Conservation (phyloP, 2,329 filamentous ascomycete species). For the Neobulgaria alba region DNA sequence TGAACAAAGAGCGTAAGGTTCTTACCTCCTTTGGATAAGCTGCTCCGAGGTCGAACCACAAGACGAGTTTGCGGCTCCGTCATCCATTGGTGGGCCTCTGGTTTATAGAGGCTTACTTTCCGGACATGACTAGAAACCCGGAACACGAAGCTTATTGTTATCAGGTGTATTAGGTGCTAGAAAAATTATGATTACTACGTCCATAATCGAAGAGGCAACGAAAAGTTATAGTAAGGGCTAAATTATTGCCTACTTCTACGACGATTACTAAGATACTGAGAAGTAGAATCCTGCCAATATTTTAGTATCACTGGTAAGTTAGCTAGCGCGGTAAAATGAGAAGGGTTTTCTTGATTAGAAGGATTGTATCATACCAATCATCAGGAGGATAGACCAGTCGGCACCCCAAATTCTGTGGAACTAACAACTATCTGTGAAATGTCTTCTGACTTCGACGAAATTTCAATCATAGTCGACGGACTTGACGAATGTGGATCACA, state of each 20-base stretch:
- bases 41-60: constrained; percentile 1
- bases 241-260: constrained; percentile 25
- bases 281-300: constrained; percentile 16
- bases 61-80: constrained; percentile 3
- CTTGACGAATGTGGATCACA: constrained; percentile 2
- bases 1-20: background rate
- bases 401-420: constrained; percentile 3
- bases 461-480: constrained; percentile 5
- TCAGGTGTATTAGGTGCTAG: constrained; percentile 15
- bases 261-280: constrained; percentile 24
- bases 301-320: constrained; percentile 21
- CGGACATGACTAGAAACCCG: constrained; percentile 6
- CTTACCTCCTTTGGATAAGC: background rate
- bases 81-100: constrained; percentile 22
- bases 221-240: background rate
- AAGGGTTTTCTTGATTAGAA: constrained; percentile 12
- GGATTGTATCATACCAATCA: constrained; percentile 2
- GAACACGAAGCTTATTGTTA: constrained; percentile 6
- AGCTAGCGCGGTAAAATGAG: constrained; percentile 23
- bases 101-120: constrained; percentile 20
- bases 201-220: constrained; percentile 6
- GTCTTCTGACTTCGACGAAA: constrained; percentile 4
- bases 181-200: constrained; percentile 13
- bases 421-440: constrained; percentile 10
- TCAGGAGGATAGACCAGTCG: background rate